Percentiles rank a stretch among this genome's conserved stretches.
Evolutionary conservation across 2,329 filamentous ascomycete genomes (phyloP).

Genomic region (Fusarium multiceps): DNA sequence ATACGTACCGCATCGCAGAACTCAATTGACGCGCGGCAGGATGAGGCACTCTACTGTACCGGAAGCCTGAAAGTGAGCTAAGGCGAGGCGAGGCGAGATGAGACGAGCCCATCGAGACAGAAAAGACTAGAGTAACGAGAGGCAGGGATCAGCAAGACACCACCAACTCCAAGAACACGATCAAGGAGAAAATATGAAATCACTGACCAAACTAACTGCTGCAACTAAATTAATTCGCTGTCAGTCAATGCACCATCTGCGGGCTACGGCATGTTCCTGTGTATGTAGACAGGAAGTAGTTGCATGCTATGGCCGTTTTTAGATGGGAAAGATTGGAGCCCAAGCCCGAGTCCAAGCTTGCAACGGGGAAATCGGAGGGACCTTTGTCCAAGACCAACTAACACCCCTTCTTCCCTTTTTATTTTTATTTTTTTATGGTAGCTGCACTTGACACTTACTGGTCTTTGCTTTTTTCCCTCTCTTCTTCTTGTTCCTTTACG

Average conservation of each 20-base stretch:
- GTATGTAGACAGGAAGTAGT: background rate
- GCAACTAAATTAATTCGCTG: background rate
- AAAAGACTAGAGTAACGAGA: background rate
- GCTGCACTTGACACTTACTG: background rate
- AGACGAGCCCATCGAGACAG: conserved; percentile 29
- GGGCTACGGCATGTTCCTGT: conserved; percentile 21
- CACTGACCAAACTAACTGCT: background rate
- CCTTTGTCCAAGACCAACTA: conserved; percentile 6
- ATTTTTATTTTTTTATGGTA: background rate
- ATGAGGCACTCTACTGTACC: conserved; percentile 14
- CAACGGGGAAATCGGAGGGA: conserved; percentile 13
- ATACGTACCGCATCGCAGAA: conserved; percentile 2
- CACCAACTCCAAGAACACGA: conserved; percentile 8
- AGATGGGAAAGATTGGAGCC: conserved; percentile 23
- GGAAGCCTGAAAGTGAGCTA: conserved; percentile 1
- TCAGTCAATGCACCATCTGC: background rate
- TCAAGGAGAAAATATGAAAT: conserved; percentile 6
- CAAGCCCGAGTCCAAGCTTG: background rate
- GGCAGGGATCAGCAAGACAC: conserved; percentile 29
- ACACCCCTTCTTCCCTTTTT: background rate
- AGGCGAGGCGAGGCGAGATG: conserved; percentile 15
- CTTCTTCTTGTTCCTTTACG: background rate
- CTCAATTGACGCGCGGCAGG: conserved; percentile 35
- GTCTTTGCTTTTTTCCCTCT: background rate
- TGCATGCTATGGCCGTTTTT: conserved; percentile 10